phyloP scores from a whole-genome alignment of 2,329 filamentous ascomycete genomes.

The Cryoendolithus antarcticus region DNA sequence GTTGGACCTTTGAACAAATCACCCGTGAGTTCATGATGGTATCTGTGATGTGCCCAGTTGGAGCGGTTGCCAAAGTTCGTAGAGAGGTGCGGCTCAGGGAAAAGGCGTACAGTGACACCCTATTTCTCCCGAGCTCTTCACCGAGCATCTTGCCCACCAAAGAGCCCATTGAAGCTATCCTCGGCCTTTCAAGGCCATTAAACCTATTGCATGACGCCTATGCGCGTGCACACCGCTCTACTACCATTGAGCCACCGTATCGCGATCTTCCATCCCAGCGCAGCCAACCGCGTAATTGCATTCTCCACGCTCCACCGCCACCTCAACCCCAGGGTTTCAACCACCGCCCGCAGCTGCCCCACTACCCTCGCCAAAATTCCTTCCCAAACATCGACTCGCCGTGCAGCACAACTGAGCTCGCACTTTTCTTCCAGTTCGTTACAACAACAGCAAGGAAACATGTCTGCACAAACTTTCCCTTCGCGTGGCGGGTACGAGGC shows the following conservation, averaged over 20 bases:
- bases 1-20: no score
- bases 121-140: no score
- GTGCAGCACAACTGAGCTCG: slow-evolving; percentile 12
- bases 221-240: slow-evolving; percentile 5
- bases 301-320: slow-evolving; percentile 6
- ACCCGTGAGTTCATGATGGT: no score
- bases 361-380: slow-evolving; percentile 17
- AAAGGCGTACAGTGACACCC: no score
- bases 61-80: no score
- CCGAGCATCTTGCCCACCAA: no score
- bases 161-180: no score
- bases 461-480: slow-evolving; percentile 6
- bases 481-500: slow-evolving; percentile 20
- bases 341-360: slow-evolving; percentile 9
- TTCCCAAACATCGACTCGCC: slow-evolving; percentile 8
- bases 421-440: slow-evolving; percentile 13
- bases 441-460: slow-evolving; percentile 6
- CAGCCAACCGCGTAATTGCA: slow-evolving; percentile 4
- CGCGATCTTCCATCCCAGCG: slow-evolving; percentile 1
- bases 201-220: not conserved
- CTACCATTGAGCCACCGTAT: slow-evolving; percentile 5
- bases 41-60: no score
- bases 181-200: no score
- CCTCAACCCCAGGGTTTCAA: slow-evolving; percentile 5
- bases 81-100: no score